A percentile compares a stretch with the other conserved stretches of the same genome.
Conservation (phyloP, 768 basidiomycete genomes). For the Xerocomellus intermedius region DNA sequence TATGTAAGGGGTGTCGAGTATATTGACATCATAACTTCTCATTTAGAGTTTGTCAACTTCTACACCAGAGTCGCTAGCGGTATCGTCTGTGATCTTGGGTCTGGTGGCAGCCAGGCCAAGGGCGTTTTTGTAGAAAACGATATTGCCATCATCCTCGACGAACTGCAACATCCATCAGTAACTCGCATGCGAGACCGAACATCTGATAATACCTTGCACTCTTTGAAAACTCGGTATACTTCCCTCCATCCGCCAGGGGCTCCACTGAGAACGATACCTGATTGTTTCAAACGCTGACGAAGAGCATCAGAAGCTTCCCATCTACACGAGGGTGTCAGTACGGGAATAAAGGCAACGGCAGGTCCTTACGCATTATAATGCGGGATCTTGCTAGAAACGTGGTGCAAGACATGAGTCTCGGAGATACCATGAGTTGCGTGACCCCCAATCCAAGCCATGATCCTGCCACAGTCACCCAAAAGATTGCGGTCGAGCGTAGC, state of each 20-base stretch:
- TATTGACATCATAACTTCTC: constrained; percentile 2
- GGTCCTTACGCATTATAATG: constrained; percentile 79
- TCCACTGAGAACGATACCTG: constrained; percentile 64
- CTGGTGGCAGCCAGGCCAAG: constrained; percentile 70
- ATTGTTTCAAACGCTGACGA: constrained; percentile 62
- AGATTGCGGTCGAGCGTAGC: constrained; percentile 85
- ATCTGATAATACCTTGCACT: constrained; percentile 59
- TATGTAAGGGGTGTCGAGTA: background rate
- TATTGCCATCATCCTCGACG: constrained; percentile 90
- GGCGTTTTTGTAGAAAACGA: constrained; percentile 90
- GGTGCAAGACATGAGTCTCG: constrained; percentile 91
- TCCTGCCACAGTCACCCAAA: constrained; percentile 70
- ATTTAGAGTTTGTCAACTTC: constrained; percentile 45
- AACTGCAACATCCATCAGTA: constrained; percentile 44
- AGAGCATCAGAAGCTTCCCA: constrained; percentile 92
- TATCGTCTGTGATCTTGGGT: constrained; percentile 61
- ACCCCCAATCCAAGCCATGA: constrained; percentile 85
- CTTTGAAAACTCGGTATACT: constrained; percentile 70
- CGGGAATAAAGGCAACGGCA: background rate
- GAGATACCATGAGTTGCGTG: constrained; percentile 89
- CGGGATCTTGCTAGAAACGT: constrained; percentile 93
- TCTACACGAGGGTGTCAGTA: constrained; percentile 33
- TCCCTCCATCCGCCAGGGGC: constrained; percentile 79
- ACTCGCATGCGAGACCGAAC: background rate
- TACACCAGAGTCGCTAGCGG: constrained; percentile 64